Percentiles rank a stretch among this genome's conserved stretches.
phyloP scores from a whole-genome alignment of 148 eudicot genomes.

The Chenopodium formosanum region DNA sequence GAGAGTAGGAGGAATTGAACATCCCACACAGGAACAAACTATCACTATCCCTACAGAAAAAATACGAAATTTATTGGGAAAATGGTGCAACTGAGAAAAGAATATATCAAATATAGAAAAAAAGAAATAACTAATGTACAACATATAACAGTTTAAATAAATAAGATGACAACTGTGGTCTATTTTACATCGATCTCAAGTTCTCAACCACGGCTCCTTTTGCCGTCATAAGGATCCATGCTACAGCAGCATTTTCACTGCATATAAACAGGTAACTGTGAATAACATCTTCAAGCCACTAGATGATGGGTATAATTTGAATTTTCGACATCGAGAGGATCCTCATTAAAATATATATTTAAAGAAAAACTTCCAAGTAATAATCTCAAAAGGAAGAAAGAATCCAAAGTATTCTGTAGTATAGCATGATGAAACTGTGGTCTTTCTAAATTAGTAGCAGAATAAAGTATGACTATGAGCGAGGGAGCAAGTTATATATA shows the following conservation, averaged over 20 bases:
- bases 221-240: background rate
- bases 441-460: background rate
- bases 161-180: background rate
- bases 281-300: background rate
- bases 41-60: background rate
- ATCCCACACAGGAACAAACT: background rate
- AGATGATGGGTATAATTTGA: background rate
- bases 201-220: background rate
- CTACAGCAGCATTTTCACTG: constrained; percentile 19
- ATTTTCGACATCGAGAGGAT: background rate
- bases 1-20: background rate
- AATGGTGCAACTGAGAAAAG: background rate
- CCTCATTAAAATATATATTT: background rate
- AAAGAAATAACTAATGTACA: constrained; percentile 14
- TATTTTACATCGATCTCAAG: background rate
- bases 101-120: background rate
- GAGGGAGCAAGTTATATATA: no score
- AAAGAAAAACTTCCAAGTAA: background rate
- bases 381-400: background rate
- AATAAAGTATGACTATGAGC: background rate
- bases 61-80: background rate
- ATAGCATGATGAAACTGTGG: background rate
- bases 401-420: background rate
- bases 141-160: constrained; percentile 19
- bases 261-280: constrained; percentile 11